Conservation (phyloP, 345 rosid genomes). For the Gossypium herbaceum region DNA sequence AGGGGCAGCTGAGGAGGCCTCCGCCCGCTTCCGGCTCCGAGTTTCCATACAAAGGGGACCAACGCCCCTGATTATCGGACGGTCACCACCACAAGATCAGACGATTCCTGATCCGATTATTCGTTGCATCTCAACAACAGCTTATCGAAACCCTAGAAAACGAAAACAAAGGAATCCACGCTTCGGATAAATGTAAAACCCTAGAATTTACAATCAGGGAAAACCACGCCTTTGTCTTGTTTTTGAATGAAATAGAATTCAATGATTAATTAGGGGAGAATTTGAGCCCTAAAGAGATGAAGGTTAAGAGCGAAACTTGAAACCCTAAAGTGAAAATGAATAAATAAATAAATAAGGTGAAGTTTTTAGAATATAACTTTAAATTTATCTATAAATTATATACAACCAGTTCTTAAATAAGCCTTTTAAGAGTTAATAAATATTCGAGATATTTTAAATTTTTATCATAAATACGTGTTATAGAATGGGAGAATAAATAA, state of each 20-base stretch:
- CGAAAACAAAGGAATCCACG: background rate
- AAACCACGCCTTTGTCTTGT: background rate
- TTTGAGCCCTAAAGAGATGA: background rate
- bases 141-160: constrained; percentile 18
- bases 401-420: too few species aligned
- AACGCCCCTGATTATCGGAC: constrained; percentile 38
- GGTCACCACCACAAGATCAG: constrained; percentile 39
- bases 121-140: constrained; percentile 39
- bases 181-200: background rate
- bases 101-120: constrained; percentile 46
- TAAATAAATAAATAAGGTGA: background rate
- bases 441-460: too few species aligned
- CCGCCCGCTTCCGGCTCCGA: constrained; percentile 99
- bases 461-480: too few species aligned
- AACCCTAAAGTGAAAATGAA: constrained; percentile 17
- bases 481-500: too few species aligned
- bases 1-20: constrained; percentile 99
- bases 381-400: too few species aligned
- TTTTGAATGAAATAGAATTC: background rate
- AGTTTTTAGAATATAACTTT: background rate
- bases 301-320: background rate
- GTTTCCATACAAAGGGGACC: constrained; percentile 98
- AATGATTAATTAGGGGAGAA: background rate
- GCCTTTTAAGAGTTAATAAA: too few species aligned
- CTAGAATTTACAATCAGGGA: background rate